Conservation (phyloP, 768 basidiomycete species). For the Auricularia sp. region DNA sequence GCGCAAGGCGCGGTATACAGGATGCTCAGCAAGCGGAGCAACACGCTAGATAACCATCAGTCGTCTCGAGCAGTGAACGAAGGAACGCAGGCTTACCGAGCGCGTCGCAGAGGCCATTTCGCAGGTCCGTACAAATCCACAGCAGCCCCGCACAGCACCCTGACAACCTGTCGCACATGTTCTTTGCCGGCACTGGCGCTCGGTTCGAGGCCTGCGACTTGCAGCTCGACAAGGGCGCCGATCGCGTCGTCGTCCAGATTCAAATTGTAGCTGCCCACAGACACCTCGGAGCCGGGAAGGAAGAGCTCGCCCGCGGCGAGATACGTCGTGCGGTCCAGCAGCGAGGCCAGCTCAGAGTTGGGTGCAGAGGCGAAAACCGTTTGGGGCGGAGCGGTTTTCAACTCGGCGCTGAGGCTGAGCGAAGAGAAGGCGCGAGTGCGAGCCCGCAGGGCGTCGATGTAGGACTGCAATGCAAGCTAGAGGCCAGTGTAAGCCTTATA, state of each 20-base stretch:
- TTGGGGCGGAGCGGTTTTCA: slow-evolving; percentile 17
- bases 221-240: slow-evolving; percentile 53
- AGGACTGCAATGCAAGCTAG: neutral
- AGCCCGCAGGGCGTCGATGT: neutral
- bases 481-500: slow-evolving; percentile 38
- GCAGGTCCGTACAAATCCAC: neutral
- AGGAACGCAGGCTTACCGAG: neutral
- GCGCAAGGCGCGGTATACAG: too few species aligned
- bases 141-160: neutral
- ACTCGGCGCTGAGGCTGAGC: slow-evolving; percentile 26
- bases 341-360: slow-evolving; percentile 44
- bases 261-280: slow-evolving; percentile 5
- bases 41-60: too few species aligned
- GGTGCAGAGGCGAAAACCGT: slow-evolving; percentile 29
- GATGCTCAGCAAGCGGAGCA: too few species aligned
- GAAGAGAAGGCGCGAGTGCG: slow-evolving; percentile 12
- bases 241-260: slow-evolving; percentile 20
- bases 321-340: slow-evolving; percentile 59
- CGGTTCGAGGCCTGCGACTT: slow-evolving; percentile 44
- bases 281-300: slow-evolving; percentile 33
- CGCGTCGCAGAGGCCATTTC: neutral
- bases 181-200: slow-evolving; percentile 45
- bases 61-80: too few species aligned
- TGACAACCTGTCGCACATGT: neutral
- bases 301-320: slow-evolving; percentile 59